Base-by-base conservation (phyloP, 345 rosid genomes). In the Nephelium lappaceum region DNA sequence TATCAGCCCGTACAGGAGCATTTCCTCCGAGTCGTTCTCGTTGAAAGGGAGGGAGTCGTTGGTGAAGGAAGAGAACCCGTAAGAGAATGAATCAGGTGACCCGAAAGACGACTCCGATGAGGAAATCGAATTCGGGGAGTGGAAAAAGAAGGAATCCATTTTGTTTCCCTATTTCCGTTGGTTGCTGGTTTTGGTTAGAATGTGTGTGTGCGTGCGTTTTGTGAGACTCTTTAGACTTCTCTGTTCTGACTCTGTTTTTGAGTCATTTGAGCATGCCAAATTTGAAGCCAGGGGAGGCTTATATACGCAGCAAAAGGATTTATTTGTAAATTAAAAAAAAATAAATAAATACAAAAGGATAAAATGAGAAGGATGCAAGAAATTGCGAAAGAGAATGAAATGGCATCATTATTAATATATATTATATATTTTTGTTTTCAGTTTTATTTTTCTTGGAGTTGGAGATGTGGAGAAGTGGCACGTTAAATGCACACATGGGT, bases 21-120 rank as follows among this genome's bases (percentile, higher is more conserved):
- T 95, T 85, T 95, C 99, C 24, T 92, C 95, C 0, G 97, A 89
- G 82, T 95, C 99, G 69, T 93, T 93, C 79, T 95, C 99, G 80
- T 95, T 87, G 87, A 95, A 95, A 19, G 99, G 98, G 38, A 95
- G 95, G 41, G 67, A 81, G 63, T 23, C 81, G 41, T 83, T 69
- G 73, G 72, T 70, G 24, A 85, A 57, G 43, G 87, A 45, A 39
- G 88, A 55, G 19, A 58, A 78, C 36, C 82, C 70, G n/a, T 81
- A 72, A 8, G 80, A 69, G 64, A 76, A 90, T 25, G 86, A 84
- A 6, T 90, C 93, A 63, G 89, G 81, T 0, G 91, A 85, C 11
- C 88, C 86, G 19, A 84, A 83, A 10, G 90, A 90, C 23, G 91
- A 93, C 76, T 90, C 93, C 55, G 89, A 67, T 0, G 97, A 89